Evolutionary conservation across 352 stramenopile species (phyloP), one percentile per base, ranked within the genome.

Genomic region (Phytophthora syringae): DNA sequence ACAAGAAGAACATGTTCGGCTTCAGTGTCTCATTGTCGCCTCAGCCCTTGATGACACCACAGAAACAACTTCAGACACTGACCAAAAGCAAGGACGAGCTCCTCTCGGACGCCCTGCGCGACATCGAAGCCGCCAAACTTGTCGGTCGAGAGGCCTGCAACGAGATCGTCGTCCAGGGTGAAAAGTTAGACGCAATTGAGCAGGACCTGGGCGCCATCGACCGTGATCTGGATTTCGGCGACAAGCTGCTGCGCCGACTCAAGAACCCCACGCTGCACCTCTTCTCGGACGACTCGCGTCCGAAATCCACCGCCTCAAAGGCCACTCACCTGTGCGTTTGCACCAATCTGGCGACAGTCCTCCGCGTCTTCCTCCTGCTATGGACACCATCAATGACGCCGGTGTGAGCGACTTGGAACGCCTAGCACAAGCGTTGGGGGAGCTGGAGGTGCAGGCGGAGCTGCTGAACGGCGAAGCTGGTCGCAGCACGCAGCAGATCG

Each of bases 171-270:
- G 49, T 77, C 22, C 85, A 93, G 53, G 84, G 79, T 57, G 84
- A 93, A 49, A 90, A 90, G 64, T 76, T 95, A 44, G 82, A 92
- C 60, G 64, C 80, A 20, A 76, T 93, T 18, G 86, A 93, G 43
- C 67, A 58, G 28, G 77, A 92, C 52, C 60, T 93, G 27, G 62
- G 73, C n/a, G 67, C 70, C 11, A 81, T 93, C 13, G 66, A 88
- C 28, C 67, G 59, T 27, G 81, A 95, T 43, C 62, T 95, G 3
- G 85, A 95, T 65, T 80, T 82, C 59, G 84, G 77, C 22, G 85
- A 95, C 55, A 90, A 92, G 57, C 54, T 95, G 44, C 68, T 93
- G 53, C 77, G 67, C 28, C 82, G 86, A 27, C 81, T 95, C 62
- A 85, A 89, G 64, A 79, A 52, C 18, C 85, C 85, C 1, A 74